phyloP scores from a whole-genome alignment of 169 alveolate genomes.

The Plasmodium chabaudi region DNA sequence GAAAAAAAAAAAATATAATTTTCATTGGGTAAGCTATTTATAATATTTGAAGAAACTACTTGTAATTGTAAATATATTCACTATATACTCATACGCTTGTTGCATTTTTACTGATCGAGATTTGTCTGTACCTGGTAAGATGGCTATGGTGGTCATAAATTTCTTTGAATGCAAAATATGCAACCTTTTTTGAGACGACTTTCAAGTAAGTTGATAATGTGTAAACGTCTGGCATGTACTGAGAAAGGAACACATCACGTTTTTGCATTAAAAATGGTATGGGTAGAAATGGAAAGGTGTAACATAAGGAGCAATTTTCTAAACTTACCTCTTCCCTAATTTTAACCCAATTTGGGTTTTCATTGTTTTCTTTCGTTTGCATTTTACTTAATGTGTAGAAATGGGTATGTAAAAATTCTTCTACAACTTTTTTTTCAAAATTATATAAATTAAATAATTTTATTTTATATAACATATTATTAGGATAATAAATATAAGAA shows the following conservation, averaged over 20 bases:
- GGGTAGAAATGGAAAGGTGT: too few relatives aligned
- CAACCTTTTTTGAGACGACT: conserved; percentile 33
- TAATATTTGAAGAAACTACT: too few relatives aligned
- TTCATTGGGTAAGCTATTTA: too few relatives aligned
- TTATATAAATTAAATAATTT: conserved; percentile 31
- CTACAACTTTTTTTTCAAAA: conserved; percentile 31
- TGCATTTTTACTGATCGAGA: too few relatives aligned
- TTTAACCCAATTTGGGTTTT: conserved; percentile 1
- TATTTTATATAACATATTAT: conserved; percentile 13
- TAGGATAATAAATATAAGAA: conserved; percentile 20
- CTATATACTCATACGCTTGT: too few relatives aligned
- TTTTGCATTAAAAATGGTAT: too few relatives aligned
- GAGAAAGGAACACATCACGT: background rate
- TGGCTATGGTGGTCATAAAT: conserved; percentile 12
- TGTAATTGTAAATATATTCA: too few relatives aligned
- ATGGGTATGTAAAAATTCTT: conserved; percentile 2
- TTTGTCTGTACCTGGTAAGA: conserved; percentile 20
- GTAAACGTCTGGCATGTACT: conserved; percentile 21
- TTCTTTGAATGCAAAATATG: conserved; percentile 30
- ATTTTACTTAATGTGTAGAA: conserved; percentile 9
- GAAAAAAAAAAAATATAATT: too few relatives aligned
- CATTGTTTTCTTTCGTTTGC: background rate
- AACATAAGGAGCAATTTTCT: too few relatives aligned
- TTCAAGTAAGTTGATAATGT: conserved; percentile 17
- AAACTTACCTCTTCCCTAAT: conserved; percentile 32